Evolutionary conservation across 1,139 yeast genomes (phyloP).

Genomic region (Pichia sp.): DNA sequence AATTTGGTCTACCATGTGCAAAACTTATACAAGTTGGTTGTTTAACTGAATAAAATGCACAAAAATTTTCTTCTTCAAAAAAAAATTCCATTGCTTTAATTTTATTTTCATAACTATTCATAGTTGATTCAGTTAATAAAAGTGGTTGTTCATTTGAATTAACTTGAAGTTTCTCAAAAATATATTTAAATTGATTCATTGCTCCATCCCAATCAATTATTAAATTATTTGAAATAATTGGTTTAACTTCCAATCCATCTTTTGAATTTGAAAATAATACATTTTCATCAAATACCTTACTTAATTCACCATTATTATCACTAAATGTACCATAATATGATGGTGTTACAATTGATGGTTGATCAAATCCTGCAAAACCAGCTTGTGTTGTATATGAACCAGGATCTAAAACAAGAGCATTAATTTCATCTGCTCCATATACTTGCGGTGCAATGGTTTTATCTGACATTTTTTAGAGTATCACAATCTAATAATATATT

Average conservation of each 20-base stretch:
- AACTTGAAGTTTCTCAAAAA: conserved; percentile 45
- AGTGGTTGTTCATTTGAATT: conserved; percentile 67
- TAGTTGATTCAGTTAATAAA: conserved; percentile 75
- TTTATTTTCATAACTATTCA: conserved; percentile 71
- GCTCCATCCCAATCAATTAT: conserved; percentile 74
- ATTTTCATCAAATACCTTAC: conserved; percentile 44
- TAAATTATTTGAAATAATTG: conserved; percentile 55
- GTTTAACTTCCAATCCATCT: conserved; percentile 44
- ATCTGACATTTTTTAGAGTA: conserved; percentile 11
- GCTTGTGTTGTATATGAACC: conserved; percentile 79
- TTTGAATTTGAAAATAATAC: conserved; percentile 47
- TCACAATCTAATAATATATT: too few relatives aligned
- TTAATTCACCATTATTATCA: conserved; percentile 12
- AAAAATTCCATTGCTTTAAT: conserved; percentile 67
- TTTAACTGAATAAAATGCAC: conserved; percentile 82
- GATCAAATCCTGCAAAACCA: conserved; percentile 93
- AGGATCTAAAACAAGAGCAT: conserved; percentile 87
- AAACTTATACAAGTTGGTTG: conserved; percentile 87
- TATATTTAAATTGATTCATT: conserved; percentile 55
- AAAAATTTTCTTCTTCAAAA: conserved; percentile 66
- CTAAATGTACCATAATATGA: conserved; percentile 44
- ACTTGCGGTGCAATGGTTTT: conserved; percentile 37
- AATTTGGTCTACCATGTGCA: conserved; percentile 90
- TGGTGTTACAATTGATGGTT: conserved; percentile 72
- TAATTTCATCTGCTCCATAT: conserved; percentile 74